phyloP scores from a whole-genome alignment of 768 basidiomycete genomes.

The Zangia roseola region DNA sequence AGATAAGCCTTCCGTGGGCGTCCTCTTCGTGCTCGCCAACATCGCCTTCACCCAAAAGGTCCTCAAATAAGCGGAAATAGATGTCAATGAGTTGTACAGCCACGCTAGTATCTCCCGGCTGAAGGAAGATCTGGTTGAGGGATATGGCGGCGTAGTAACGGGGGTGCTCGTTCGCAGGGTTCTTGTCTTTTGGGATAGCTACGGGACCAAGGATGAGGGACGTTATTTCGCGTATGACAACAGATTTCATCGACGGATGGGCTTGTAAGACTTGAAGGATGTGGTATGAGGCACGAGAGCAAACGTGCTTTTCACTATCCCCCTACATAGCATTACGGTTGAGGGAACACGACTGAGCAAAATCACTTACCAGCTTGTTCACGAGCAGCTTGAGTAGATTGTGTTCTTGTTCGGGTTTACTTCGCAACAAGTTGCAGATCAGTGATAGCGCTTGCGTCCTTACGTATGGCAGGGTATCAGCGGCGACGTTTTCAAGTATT shows the following conservation, averaged over 20 bases:
- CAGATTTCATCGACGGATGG: constrained; percentile 90
- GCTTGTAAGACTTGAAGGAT: constrained; percentile 84
- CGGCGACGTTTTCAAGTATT: constrained; percentile 80
- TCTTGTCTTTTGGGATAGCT: constrained; percentile 24
- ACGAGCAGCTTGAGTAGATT: constrained; percentile 90
- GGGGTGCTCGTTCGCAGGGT: constrained; percentile 60
- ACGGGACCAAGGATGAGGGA: constrained; percentile 55
- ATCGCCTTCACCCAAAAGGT: constrained; percentile 68
- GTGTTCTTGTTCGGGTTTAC: constrained; percentile 96
- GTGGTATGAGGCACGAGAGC: constrained; percentile 88
- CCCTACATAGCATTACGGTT: constrained; percentile 48
- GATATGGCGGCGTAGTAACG: constrained; percentile 93
- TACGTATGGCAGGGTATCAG: constrained; percentile 86
- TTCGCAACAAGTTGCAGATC: constrained; percentile 75
- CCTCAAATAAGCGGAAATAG: constrained; percentile 94
- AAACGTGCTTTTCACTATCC: constrained; percentile 83
- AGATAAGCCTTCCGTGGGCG: constrained; percentile 75
- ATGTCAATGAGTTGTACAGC: constrained; percentile 79
- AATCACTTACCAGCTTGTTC: constrained; percentile 78
- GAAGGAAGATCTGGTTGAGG: constrained; percentile 87
- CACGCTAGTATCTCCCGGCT: constrained; percentile 63
- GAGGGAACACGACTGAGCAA: background rate
- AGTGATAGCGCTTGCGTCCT: constrained; percentile 81
- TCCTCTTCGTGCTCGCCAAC: constrained; percentile 48
- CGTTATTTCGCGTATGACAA: constrained; percentile 85